Evolutionary conservation across 208 protist species (phyloP).

Genomic region (Herpetomonas tarakana): DNA sequence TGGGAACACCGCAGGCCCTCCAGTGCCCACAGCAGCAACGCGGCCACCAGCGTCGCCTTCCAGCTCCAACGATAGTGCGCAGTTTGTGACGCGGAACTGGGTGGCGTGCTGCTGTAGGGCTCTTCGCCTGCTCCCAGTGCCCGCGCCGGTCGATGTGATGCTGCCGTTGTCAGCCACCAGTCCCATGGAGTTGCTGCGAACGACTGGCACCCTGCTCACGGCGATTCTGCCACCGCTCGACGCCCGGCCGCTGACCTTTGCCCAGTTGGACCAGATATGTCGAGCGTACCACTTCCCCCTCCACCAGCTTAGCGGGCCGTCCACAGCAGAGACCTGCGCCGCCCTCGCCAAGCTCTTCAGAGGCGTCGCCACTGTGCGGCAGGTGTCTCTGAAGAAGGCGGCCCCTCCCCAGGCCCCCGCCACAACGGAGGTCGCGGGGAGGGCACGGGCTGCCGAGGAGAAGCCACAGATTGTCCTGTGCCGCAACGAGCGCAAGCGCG

Average conservation of each 20-base stretch:
- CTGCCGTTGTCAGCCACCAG: background rate
- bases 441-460: background rate
- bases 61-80: background rate
- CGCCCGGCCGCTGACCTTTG: slow-evolving; percentile 33
- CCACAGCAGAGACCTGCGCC: background rate
- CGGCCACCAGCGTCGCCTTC: background rate
- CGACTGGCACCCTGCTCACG: slow-evolving; percentile 24
- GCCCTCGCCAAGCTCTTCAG: background rate
- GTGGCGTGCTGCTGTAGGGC: slow-evolving; percentile 16
- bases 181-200: slow-evolving; percentile 7
- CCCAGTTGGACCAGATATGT: slow-evolving; percentile 31
- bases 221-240: slow-evolving; percentile 41
- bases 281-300: slow-evolving; percentile 27
- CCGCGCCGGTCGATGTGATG: background rate
- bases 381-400: too few relatives aligned
- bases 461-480: slow-evolving; percentile 10
- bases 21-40: background rate
- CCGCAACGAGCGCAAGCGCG: slow-evolving; percentile 33
- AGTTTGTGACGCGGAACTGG: slow-evolving; percentile 2
- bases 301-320: background rate
- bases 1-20: background rate
- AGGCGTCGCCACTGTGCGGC: background rate
- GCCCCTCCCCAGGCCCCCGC: background rate
- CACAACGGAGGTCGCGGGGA: background rate
- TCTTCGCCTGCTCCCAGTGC: slow-evolving; percentile 14